Percentiles rank a stretch among this genome's conserved stretches.
Conservation (phyloP, 1,284 basidiomycete species). For the Wolfiporia cocos region DNA sequence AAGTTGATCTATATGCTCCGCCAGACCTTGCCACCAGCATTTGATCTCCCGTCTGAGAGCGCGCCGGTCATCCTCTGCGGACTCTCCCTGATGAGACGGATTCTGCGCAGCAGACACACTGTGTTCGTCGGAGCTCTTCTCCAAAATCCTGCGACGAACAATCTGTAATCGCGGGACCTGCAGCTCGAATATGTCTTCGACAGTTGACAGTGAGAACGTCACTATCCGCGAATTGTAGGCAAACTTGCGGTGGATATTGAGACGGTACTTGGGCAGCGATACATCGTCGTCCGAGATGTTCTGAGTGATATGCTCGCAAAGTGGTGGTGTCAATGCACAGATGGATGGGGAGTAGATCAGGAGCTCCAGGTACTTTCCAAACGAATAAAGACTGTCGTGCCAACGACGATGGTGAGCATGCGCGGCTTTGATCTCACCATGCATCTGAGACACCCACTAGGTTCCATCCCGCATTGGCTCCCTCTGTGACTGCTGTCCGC, state of each 20-base stretch:
- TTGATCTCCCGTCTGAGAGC: conserved; percentile 51
- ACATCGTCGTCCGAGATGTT: conserved; percentile 24
- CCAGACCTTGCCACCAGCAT: conserved; percentile 58
- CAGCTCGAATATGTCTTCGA: conserved; percentile 57
- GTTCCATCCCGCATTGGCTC: conserved; percentile 46
- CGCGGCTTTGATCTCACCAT: too few species aligned
- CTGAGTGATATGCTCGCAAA: conserved; percentile 49
- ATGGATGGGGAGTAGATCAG: conserved; percentile 52
- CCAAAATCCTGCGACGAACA: conserved; percentile 25
- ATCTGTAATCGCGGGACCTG: conserved; percentile 55
- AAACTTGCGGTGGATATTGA: conserved; percentile 50
- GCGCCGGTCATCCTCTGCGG: conserved; percentile 34
- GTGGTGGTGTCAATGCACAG: conserved; percentile 30
- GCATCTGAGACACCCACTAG: conserved; percentile 45
- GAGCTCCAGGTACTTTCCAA: conserved; percentile 63
- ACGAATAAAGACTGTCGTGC: conserved; percentile 40
- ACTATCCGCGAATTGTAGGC: conserved; percentile 32
- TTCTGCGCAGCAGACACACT: conserved; percentile 3
- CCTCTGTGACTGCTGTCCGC: conserved; percentile 34
- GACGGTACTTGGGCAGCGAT: conserved; percentile 30
- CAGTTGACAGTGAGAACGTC: conserved; percentile 37
- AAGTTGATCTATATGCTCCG: conserved; percentile 53
- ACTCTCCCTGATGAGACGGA: not conserved
- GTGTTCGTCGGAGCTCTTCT: conserved; percentile 16
- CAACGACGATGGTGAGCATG: conserved; percentile 1